Base-by-base conservation (phyloP, 306 rosid genomes). In the Quercus engelmannii region DNA sequence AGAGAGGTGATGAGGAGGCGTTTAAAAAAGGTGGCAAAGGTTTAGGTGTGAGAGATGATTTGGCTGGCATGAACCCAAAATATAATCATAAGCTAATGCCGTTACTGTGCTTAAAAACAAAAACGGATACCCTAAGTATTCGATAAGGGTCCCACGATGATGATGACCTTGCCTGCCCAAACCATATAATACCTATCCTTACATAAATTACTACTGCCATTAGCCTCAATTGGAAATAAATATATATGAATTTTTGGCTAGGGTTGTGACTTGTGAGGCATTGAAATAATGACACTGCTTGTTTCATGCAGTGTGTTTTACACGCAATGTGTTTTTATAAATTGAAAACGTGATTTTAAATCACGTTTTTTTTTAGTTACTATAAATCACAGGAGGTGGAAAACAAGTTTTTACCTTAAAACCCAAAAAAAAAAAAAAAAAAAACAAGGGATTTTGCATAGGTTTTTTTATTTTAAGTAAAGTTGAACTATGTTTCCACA, bases 21-120 rank as follows among this genome's bases (percentile, higher is more conserved):
- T 81, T 78, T 79, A 46, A 14, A 55, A 79, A 54, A 86, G 84
- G 80, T 79, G 80, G 82, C 72, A 51, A 43, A 73, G 85, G 21
- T 5, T 51, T 30, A 63, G 46, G 78, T 13, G 72, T 19, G 46
- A 73, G 43, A 63, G 25, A 28, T 25, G 49, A 76, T 26, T 76
- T 25, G 80, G 69, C 19, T 49, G 41, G 10, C 69, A n/a, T 63
- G 75, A 63, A 12, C 76, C 69, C 88, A 89, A 85, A 79, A 87
- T 65, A 87, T 79, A 89, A 85, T 87, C 85, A 87, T 85, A 71
- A 81, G 77, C 55, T 4, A 43, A 75, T 65, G 88, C 79, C 89
- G 93, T 89, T 85, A 87, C 85, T 73, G n/a, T 31, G 86, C 77
- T 77, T 76, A 55, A 5, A 69, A 77, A 80, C 81, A 78, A 75